phyloP scores from a whole-genome alignment of 345 rosid genomes.

The Salix exigua region DNA sequence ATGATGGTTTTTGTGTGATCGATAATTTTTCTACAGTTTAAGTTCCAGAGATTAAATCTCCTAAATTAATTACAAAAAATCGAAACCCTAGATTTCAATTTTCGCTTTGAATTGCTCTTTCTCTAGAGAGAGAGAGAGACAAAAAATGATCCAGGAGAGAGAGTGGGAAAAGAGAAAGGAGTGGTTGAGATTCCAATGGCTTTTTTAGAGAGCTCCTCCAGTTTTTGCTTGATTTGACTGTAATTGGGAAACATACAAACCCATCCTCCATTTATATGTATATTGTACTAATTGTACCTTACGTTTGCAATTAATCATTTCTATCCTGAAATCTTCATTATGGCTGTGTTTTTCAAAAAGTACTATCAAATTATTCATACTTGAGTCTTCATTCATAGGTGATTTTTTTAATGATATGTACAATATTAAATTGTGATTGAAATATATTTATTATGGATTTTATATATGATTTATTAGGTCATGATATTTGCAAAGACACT shows the following conservation, averaged over 20 bases:
- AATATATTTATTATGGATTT: too few species aligned
- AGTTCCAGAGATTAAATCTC: constrained; percentile 21
- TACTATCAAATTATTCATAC: too few species aligned
- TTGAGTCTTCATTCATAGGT: too few species aligned
- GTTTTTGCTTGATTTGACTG: not conserved
- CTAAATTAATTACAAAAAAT: not conserved
- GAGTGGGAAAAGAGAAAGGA: not conserved
- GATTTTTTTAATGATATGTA: too few species aligned
- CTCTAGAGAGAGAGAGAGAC: not conserved
- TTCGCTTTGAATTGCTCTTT: not conserved
- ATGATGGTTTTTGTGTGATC: not conserved
- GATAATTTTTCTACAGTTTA: not conserved
- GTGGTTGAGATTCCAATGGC: constrained; percentile 27
- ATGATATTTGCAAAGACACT: too few species aligned
- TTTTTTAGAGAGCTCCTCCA: not conserved
- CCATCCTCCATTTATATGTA: not conserved
- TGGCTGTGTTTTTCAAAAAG: too few species aligned
- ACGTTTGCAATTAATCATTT: not conserved
- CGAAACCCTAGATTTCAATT: constrained; percentile 23
- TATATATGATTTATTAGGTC: too few species aligned
- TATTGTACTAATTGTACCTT: not conserved
- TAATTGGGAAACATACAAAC: not conserved
- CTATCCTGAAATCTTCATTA: not conserved
- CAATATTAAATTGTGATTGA: too few species aligned
- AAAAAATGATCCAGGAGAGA: not conserved